Evolutionary conservation across 352 stramenopile species (phyloP), one percentile per base, ranked within the genome.

Genomic region (Phytophthora ohioensis): DNA sequence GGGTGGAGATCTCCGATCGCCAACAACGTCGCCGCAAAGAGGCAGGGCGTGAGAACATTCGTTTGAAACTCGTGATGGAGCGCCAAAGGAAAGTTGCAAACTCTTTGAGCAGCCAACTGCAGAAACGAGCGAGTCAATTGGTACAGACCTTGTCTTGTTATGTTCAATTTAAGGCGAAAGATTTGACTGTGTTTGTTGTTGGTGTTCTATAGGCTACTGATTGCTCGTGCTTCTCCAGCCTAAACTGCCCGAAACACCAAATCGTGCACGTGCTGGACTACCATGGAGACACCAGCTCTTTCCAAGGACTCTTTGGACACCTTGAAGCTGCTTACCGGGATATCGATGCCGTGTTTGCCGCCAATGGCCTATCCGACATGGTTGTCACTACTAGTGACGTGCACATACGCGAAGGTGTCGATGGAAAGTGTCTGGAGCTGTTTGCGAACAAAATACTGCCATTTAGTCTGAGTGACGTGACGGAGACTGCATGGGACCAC

Each of bases 81-180:
- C 69, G 75, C 13, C 79, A 89, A 42, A 67, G 73, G 47, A 79
- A 75, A 36, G 70, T 85, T 10, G 72, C 70, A 27, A 76, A 67
- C 42, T 75, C 57, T 5, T 56, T 89, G 12, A 71, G 75, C 45
- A 73, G 54, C 36, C 49, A 82, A n/a, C 56, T 85, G 27, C 63
- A 76, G 42, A 73, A 76, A 35, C 72, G 72, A 39, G 34, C 46
- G 6, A 72, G 36, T 42, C 51, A 75, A 45, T 32, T 69, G 53
- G 72, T 80, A 71, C 41, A 27, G 8, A 11, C 21, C 41, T 9
- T 46, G 41, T 27, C 41, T n/a, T 5, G 41, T 27, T 27, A 27
- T 27, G 21, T 27, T 27, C 21, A 27, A 27, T 27, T 27, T 27
- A 27, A 27, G 21, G 21, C 21, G 21, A 27, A 27, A 27, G 21